phyloP scores from a whole-genome alignment of 768 basidiomycete genomes.

The Tylopilus sp. region DNA sequence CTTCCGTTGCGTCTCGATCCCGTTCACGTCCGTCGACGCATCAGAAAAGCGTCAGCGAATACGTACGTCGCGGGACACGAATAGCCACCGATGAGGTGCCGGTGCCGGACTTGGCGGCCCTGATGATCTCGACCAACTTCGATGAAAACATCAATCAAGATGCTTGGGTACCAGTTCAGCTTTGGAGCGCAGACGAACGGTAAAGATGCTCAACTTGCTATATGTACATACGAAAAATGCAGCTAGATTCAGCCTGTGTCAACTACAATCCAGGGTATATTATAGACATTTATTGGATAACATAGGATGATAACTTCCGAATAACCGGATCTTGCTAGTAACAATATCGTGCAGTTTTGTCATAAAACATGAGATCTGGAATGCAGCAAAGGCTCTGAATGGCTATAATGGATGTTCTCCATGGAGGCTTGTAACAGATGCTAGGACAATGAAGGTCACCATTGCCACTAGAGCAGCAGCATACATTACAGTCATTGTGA shows the following conservation, averaged over 20 bases:
- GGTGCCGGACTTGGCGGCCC: conserved; percentile 45
- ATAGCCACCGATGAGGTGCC: conserved; percentile 55
- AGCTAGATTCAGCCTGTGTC: no score
- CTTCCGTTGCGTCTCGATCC: conserved; percentile 36
- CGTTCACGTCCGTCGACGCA: conserved; percentile 14
- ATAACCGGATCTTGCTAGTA: no score
- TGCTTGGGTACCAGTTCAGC: conserved; percentile 42
- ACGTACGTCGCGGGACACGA: conserved; percentile 66
- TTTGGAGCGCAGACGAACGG: conserved; percentile 48
- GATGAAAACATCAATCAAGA: conserved; percentile 18
- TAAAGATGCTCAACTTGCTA: no score
- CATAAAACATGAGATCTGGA: no score
- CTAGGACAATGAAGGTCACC: not conserved
- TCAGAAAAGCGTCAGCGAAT: conserved; percentile 44
- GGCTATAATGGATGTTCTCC: no score
- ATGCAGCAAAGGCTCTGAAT: no score
- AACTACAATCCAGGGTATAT: no score
- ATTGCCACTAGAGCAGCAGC: not conserved
- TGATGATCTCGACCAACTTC: conserved; percentile 41
- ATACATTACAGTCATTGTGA: not conserved
- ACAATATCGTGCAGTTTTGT: no score
- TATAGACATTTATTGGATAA: no score
- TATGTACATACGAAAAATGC: no score
- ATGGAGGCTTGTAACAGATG: not conserved
- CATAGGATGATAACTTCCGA: no score